Evolutionary conservation across 371 early-diverging fungal species (phyloP).

Genomic region (Batkoa obscura): DNA sequence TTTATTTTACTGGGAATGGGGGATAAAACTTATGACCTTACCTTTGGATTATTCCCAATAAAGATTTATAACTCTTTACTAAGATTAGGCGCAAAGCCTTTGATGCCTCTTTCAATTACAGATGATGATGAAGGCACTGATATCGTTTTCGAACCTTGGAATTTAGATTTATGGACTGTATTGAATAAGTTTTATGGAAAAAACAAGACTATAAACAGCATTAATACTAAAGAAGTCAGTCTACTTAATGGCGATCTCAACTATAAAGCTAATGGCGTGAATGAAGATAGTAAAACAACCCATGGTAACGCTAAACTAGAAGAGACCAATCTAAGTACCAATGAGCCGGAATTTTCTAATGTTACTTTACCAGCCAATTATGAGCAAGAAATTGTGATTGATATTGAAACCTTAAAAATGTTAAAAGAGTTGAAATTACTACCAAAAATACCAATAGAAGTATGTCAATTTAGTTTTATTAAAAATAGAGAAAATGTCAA

Average conservation of each 20-base stretch:
- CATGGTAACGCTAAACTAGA: no score
- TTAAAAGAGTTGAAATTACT: not conserved
- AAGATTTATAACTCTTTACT: not conserved
- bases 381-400: not conserved
- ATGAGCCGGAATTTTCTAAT: not conserved
- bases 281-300: no score
- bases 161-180: not conserved
- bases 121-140: slow-evolving; percentile 3
- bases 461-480: slow-evolving; percentile 4
- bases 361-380: not conserved
- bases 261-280: no score
- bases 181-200: not conserved
- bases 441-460: slow-evolving; percentile 5
- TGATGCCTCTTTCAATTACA: not conserved
- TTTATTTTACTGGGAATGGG: slow-evolving; percentile 1
- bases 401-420: not conserved
- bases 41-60: slow-evolving; percentile 5
- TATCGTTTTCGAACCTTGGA: slow-evolving; percentile 1
- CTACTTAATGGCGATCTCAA: no score
- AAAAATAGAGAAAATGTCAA: not conserved
- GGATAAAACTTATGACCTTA: slow-evolving; percentile 4
- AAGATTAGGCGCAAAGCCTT: not conserved
- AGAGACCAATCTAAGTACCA: no score
- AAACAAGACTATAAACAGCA: not conserved
- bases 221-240: not conserved